These are phyloP conservation scores for Nakaseomyces sp. DNA, from an alignment of 1,139 yeast species.

Conservation along the genomic window DNA sequence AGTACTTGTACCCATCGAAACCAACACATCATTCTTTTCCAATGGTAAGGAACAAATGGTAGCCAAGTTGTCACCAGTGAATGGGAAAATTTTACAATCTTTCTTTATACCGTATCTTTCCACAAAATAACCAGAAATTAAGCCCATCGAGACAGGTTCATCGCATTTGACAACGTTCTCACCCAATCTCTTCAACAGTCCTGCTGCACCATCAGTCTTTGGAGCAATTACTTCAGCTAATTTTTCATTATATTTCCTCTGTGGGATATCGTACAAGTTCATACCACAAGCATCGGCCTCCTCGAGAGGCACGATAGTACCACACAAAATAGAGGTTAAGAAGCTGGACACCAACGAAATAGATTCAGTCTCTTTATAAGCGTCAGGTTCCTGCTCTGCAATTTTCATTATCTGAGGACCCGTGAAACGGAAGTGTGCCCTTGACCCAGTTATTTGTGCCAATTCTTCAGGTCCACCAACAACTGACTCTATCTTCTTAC, in stretches of 20 bases:
- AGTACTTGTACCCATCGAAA: constrained; percentile 84
- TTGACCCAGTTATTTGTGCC: constrained; percentile 70
- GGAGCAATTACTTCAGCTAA: constrained; percentile 32
- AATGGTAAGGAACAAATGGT: constrained; percentile 79
- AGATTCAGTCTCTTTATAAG: constrained; percentile 47
- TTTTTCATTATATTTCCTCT: constrained; percentile 44
- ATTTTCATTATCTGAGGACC: constrained; percentile 82
- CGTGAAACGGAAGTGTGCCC: constrained; percentile 84
- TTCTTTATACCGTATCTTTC: constrained; percentile 52
- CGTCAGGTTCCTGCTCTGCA: constrained; percentile 45
- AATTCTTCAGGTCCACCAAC: constrained; percentile 50
- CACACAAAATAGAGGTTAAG: constrained; percentile 61
- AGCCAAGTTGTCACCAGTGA: constrained; percentile 89
- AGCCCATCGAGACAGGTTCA: constrained; percentile 36
- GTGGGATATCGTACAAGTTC: constrained; percentile 66
- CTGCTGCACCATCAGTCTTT: background rate
- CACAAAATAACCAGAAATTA: constrained; percentile 51
- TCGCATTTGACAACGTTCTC: constrained; percentile 23
- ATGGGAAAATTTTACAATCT: constrained; percentile 51
- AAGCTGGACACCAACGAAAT: constrained; percentile 76
- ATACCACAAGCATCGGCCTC: constrained; percentile 89
- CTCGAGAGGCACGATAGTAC: constrained; percentile 56
- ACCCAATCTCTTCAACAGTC: constrained; percentile 18
- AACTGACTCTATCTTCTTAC: constrained; percentile 49
- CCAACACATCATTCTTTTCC: constrained; percentile 62